Conservation (phyloP, 257 asterid species). For the Solanum stenotomum region DNA sequence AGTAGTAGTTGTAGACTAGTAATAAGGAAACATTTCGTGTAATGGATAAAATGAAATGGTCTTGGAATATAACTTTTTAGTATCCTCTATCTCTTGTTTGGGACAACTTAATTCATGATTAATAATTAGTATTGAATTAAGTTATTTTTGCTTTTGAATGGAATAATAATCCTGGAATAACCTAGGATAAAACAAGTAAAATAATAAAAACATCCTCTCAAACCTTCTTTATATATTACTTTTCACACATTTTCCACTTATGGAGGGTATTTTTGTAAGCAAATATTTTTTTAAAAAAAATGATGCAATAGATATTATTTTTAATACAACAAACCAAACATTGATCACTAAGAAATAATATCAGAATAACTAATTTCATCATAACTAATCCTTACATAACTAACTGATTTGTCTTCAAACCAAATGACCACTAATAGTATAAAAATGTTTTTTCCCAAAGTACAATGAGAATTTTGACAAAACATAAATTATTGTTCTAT, state of each 20-base stretch:
- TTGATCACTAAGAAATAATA: no score
- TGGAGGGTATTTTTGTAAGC: not conserved
- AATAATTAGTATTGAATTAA: no score
- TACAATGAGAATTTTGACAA: not conserved
- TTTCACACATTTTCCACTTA: not conserved
- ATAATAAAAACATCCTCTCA: no score
- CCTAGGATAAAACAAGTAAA: not conserved
- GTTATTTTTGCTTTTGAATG: not conserved
- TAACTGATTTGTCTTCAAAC: no score
- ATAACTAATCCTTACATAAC: no score
- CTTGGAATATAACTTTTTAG: not conserved
- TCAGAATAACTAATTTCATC: no score
- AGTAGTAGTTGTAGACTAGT: not conserved
- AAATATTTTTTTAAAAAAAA: no score
- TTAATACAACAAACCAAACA: no score
- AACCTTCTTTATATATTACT: no score
- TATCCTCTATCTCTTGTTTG: not conserved
- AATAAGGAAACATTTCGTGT: not conserved
- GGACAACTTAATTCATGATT: not conserved
- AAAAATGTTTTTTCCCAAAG: not conserved
- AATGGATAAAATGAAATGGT: not conserved
- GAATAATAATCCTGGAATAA: no score
- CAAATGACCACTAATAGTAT: no score
- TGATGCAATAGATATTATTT: no score
- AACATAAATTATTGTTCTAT: not conserved